Evolutionary conservation across 495 filamentous ascomycete genomes (phyloP), one percentile per base, ranked within the genome.

Genomic region (Neurospora sp.): DNA sequence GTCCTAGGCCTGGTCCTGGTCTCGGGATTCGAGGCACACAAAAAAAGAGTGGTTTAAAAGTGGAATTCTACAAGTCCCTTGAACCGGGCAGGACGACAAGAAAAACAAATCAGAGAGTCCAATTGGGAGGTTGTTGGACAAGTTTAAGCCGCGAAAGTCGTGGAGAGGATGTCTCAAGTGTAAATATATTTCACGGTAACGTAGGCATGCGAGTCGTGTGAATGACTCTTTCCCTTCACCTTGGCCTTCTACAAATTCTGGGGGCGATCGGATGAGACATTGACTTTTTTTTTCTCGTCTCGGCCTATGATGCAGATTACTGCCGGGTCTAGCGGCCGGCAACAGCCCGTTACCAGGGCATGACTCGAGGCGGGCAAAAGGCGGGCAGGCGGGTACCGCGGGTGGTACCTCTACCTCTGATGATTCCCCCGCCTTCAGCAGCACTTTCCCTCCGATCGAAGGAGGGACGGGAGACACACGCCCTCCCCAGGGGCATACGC

Each of bases 221-320:
- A 66, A 66, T 66, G 53, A 66, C 53, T 66, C 27, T 66, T 66
- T 66, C 53, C 53, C 27, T 59, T 35, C 53, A 35, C 27, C 14
- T 66, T 66, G 53, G 53, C 53, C 53, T 66, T 66, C 27, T 16
- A 2, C 53, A 37, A 18, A 37, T 8, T 66, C 53, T 31, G 27
- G 53, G 53, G 53, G 53, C 53, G 53, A 27, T 66, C 53, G 53
- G 53, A 66, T 66, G 5, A 41, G 14, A 71, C 42, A 46, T 71
- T 48, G 16, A 44, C 39, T 76, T 75, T 78, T 77, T 73, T 76
- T 76, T 76, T 69, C 38, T 31, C 27, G 22, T 18, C 71, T n/a
- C 61, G 37, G 71, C 40, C 69, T 71, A 75, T 75, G 75, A 78
- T 79, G 78, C 74, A 66, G 76, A 71, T 70, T 70, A 27, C 37